Evolutionary conservation across 2,329 filamentous ascomycete species (phyloP).

Genomic region (Beauveria bassiana): DNA sequence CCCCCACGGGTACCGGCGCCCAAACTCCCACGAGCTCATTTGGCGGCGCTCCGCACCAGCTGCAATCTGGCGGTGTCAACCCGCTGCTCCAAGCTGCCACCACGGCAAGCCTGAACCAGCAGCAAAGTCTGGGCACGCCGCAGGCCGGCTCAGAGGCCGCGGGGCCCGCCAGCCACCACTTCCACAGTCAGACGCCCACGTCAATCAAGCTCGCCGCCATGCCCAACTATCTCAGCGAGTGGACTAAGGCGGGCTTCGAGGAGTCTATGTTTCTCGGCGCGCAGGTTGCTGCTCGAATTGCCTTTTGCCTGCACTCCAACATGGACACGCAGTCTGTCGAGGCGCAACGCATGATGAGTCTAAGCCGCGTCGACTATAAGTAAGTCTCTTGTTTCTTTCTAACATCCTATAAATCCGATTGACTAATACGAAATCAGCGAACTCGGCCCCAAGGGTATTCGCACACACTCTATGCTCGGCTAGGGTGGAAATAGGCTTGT

Average conservation of each 20-base stretch:
- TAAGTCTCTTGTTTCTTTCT: conserved; percentile 26
- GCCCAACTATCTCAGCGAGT: conserved; percentile 83
- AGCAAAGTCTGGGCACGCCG: conserved; percentile 26
- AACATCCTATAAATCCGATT: background rate
- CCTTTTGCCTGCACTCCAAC: conserved; percentile 50
- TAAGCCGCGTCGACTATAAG: conserved; percentile 55
- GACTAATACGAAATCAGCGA: conserved; percentile 32
- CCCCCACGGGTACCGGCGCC: conserved; percentile 80
- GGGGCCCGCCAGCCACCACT: conserved; percentile 34
- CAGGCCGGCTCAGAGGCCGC: conserved; percentile 33
- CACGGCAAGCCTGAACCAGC: conserved; percentile 49
- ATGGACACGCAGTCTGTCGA: conserved; percentile 45
- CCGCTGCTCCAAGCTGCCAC: conserved; percentile 89
- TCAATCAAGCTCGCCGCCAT: conserved; percentile 70
- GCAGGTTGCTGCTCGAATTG: conserved; percentile 66
- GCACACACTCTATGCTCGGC: conserved; percentile 45
- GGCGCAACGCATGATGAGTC: conserved; percentile 47
- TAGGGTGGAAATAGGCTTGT: conserved; percentile 18
- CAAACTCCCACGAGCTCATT: conserved; percentile 73
- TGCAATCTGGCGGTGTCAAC: conserved; percentile 59
- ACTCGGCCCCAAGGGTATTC: conserved; percentile 45
- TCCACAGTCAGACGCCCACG: conserved; percentile 67
- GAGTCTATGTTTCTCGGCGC: conserved; percentile 82
- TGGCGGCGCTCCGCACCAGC: conserved; percentile 46
- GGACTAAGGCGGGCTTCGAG: conserved; percentile 73